Conservation (phyloP, 2,329 filamentous ascomycete species). For the Trichoderma breve region DNA sequence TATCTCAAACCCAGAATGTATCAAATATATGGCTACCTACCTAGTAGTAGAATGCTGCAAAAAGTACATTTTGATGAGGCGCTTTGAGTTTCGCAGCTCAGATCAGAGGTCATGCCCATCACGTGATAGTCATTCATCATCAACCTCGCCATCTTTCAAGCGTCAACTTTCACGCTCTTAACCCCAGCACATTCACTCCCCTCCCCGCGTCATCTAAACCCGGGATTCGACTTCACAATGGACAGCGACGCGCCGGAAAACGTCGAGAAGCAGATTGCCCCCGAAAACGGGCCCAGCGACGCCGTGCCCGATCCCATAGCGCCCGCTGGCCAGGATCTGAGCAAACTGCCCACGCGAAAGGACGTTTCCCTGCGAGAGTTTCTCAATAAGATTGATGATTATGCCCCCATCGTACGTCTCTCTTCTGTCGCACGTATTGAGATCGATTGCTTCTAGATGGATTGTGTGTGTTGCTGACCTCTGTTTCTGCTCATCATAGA, state of each 20-base stretch:
- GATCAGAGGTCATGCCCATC: not conserved
- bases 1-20: too few relatives aligned
- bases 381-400: slow-evolving; percentile 94
- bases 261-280: slow-evolving; percentile 30
- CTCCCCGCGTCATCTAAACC: not conserved
- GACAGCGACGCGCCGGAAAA: slow-evolving; percentile 37
- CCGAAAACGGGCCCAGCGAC: slow-evolving; percentile 31
- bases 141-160: not conserved
- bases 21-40: too few relatives aligned
- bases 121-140: slow-evolving; percentile 4
- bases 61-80: too few relatives aligned
- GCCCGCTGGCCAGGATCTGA: slow-evolving; percentile 52
- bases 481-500: slow-evolving; percentile 50
- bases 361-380: slow-evolving; percentile 92
- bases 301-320: slow-evolving; percentile 42
- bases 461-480: not conserved
- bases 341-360: slow-evolving; percentile 73
- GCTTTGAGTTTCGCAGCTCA: not conserved
- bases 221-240: slow-evolving; percentile 29
- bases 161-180: not conserved
- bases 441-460: not conserved
- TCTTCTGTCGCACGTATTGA: not conserved
- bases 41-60: too few relatives aligned
- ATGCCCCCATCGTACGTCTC: slow-evolving; percentile 83
- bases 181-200: not conserved